Evolutionary conservation across 2,329 filamentous ascomycete genomes (phyloP).

Genomic region (Apiospora phragmitis): DNA sequence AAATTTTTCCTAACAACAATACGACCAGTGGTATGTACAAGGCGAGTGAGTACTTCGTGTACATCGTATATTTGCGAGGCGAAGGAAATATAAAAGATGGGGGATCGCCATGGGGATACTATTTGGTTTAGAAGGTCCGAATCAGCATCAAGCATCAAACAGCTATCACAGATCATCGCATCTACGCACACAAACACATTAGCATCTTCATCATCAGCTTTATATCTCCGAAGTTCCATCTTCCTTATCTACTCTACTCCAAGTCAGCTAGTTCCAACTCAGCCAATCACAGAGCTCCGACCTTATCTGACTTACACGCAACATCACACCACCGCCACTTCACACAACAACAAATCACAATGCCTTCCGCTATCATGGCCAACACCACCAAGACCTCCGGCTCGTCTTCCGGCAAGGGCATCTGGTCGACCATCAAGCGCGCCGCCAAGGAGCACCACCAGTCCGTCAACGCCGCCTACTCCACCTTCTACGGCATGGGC

Average conservation of each 20-base stretch:
- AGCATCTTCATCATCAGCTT: neutral
- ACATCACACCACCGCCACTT: neutral
- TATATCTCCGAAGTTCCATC: constrained; percentile 5
- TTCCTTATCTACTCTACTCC: neutral
- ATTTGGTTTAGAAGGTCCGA: neutral
- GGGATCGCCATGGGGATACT: neutral
- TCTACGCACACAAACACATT: neutral
- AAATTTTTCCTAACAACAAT: constrained; percentile 1
- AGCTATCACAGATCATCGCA: neutral
- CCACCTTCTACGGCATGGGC: constrained; percentile 13
- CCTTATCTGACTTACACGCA: neutral
- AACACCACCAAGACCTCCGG: neutral
- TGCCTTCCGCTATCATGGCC: neutral
- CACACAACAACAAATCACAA: neutral
- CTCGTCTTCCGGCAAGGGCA: neutral
- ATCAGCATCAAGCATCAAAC: constrained; percentile 1
- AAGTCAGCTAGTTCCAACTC: neutral
- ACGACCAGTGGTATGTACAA: neutral
- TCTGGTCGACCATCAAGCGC: constrained; percentile 15
- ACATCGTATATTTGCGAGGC: neutral
- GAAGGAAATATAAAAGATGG: neutral
- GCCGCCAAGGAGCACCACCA: constrained; percentile 17
- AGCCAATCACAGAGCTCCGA: neutral
- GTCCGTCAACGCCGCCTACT: constrained; percentile 15
- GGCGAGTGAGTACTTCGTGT: neutral